These are phyloP conservation scores for Endotrypanum monterogeii DNA, from an alignment of 208 protist species.

Conservation along the genomic window DNA sequence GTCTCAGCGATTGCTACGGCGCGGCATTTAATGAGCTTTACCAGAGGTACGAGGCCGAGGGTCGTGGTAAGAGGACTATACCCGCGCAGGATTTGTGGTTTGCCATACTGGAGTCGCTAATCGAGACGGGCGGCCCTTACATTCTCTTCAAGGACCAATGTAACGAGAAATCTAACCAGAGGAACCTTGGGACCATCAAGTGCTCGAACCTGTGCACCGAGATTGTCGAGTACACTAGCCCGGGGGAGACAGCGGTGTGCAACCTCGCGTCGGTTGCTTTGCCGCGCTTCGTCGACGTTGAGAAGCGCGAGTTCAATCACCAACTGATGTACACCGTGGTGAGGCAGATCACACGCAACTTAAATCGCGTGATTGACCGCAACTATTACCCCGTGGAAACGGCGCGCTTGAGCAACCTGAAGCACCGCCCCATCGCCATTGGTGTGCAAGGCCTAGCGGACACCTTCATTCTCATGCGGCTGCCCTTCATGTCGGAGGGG, in stretches of 20 bases:
- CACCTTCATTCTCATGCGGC: constrained; percentile 95
- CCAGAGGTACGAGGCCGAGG: constrained; percentile 93
- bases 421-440: constrained; percentile 98
- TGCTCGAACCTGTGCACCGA: constrained; percentile 99
- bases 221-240: constrained; percentile 98
- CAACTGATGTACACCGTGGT: constrained; percentile 90
- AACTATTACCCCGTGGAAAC: constrained; percentile 99
- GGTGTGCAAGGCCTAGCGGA: constrained; percentile 99
- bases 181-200: constrained; percentile 99
- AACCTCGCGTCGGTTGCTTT: constrained; percentile 99
- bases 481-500: constrained; percentile 94
- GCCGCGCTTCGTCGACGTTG: constrained; percentile 94
- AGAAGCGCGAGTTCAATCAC: constrained; percentile 87
- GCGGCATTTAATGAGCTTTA: constrained; percentile 97
- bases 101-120: constrained; percentile 98
- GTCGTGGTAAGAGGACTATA: constrained; percentile 83
- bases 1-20: constrained; percentile 96
- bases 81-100: constrained; percentile 99
- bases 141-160: constrained; percentile 99
- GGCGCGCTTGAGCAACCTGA: constrained; percentile 95
- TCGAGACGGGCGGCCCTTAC: constrained; percentile 99
- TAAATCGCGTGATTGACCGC: constrained; percentile 99
- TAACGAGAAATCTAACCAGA: constrained; percentile 99
- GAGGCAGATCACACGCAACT: constrained; percentile 94
- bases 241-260: constrained; percentile 98